A percentile compares a stretch with the other conserved stretches of the same genome.
Evolutionary conservation across 805 yeast genomes (phyloP).

Genomic region (Maudiozyma serrabonitensis): DNA sequence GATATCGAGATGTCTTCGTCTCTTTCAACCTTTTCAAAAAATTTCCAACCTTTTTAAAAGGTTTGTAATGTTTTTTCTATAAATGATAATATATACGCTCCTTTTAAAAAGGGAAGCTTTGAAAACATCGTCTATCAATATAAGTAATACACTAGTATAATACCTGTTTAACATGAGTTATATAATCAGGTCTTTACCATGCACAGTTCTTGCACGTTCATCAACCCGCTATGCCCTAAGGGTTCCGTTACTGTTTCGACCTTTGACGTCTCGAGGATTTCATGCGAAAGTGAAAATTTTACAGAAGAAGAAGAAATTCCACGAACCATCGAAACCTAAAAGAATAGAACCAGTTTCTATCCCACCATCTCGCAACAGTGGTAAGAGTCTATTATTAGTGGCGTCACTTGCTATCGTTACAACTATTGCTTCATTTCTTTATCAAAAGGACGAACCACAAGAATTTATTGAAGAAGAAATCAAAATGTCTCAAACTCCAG

Average conservation of each 20-base stretch:
- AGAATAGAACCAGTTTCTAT: neutral
- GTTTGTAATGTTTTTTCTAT: too few relatives aligned
- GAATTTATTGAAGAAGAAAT: conserved; percentile 33
- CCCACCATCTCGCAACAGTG: conserved; percentile 10
- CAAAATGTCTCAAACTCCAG: conserved; percentile 18
- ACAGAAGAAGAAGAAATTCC: neutral
- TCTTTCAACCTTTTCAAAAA: too few relatives aligned
- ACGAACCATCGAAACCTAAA: neutral
- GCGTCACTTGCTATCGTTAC: conserved; percentile 41
- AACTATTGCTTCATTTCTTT: conserved; percentile 34
- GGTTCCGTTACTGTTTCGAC: neutral
- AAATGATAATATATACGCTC: too few relatives aligned
- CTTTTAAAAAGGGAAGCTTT: too few relatives aligned
- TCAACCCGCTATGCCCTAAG: neutral
- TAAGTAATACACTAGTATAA: too few relatives aligned
- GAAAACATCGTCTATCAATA: too few relatives aligned
- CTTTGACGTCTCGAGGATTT: neutral
- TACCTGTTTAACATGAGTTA: too few relatives aligned
- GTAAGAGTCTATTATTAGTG: conserved; percentile 31
- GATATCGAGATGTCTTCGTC: neutral
- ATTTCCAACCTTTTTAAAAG: too few relatives aligned
- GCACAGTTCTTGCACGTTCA: too few relatives aligned
- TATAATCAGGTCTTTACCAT: too few relatives aligned
- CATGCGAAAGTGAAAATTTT: neutral
- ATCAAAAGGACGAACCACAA: conserved; percentile 36